Evolutionary conservation across 768 basidiomycete genomes (phyloP).

Genomic region (Trametes elegans): DNA sequence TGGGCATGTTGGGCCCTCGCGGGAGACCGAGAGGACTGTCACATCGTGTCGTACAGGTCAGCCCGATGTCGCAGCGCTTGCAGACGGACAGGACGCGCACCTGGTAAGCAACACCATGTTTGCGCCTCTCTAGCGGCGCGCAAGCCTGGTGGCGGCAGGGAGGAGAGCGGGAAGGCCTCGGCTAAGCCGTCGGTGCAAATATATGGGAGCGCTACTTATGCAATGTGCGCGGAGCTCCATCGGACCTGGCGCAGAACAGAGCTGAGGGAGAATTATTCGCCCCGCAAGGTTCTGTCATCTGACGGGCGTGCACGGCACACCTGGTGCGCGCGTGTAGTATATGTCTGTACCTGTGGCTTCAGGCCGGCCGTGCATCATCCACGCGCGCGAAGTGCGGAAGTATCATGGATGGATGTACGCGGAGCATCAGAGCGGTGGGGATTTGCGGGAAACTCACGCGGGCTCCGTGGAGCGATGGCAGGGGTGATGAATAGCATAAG

Average conservation of each 20-base stretch:
- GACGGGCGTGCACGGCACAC: not conserved
- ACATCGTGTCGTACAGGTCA: too few species aligned
- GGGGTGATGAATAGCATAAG: constrained; percentile 4
- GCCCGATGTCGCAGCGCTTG: too few species aligned
- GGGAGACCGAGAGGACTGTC: constrained; percentile 1
- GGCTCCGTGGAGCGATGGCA: not conserved
- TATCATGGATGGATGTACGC: too few species aligned
- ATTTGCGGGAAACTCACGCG: too few species aligned
- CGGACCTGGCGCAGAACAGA: constrained; percentile 6
- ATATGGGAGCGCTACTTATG: constrained; percentile 5
- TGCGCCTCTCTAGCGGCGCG: not conserved
- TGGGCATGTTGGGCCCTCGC: constrained; percentile 1
- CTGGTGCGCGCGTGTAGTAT: not conserved
- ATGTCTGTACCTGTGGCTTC: too few species aligned
- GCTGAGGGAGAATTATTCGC: constrained; percentile 8
- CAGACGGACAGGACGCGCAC: not conserved
- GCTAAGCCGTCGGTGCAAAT: not conserved
- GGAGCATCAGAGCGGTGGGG: too few species aligned
- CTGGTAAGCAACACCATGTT: not conserved
- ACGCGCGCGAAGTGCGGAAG: too few species aligned
- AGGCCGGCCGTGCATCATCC: too few species aligned
- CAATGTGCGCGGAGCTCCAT: constrained; percentile 14
- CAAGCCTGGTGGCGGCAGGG: not conserved
- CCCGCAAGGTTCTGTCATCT: constrained; percentile 1
- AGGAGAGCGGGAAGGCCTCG: not conserved